Base-by-base conservation (phyloP, 2,329 filamentous ascomycete genomes). In the Apiospora marii region DNA sequence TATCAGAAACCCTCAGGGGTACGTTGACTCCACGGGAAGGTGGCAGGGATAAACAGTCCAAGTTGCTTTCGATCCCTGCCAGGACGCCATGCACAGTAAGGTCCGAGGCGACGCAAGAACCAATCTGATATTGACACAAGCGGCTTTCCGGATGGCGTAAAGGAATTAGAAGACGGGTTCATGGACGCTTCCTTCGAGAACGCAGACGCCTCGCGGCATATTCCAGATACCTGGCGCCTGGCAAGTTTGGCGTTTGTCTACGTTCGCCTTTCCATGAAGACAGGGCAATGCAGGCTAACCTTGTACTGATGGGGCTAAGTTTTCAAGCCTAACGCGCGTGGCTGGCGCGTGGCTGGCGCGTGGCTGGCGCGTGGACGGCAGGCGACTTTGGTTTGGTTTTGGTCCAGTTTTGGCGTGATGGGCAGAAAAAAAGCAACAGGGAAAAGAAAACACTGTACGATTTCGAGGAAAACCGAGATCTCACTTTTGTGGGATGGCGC, bases 331-430 rank as follows among this genome's bases (percentile, higher is more conserved):
- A 64, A 64, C 58, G 58, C 30, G 58, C 58, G 34, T 64, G 58
- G 58, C 44, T 69, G 19, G 67, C 67, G 67, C 67, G 67, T 69
- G 67, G 67, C n/a, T n/a, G n/a, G 58, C 30, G 58, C 58, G 34
- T 64, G 58, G 58, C 44, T 69, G 19, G 67, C 67, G 67, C 67
- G 67, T 69, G 67, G 67, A 8, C 67, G 44, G 67, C 67, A 49
- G 44, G 67, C 67, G 67, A 44, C 44, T 69, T 37, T 37, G 34
- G 44, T 37, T 49, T 49, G 67, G n/a, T 37, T 49, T 37, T 14
- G 67, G 49, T 49, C 34, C 24, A 37, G 34, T 69, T 48, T 69
- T 37, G 67, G 67, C 67, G 67, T 44, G 22, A 14, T 44, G 22
- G 24, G 49, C 22, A 27, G 30, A 68, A 49, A 49, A 68, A 34